Evolutionary conservation across 2,329 filamentous ascomycete species (phyloP).

Genomic region (Purpureocillium takamizusanense): DNA sequence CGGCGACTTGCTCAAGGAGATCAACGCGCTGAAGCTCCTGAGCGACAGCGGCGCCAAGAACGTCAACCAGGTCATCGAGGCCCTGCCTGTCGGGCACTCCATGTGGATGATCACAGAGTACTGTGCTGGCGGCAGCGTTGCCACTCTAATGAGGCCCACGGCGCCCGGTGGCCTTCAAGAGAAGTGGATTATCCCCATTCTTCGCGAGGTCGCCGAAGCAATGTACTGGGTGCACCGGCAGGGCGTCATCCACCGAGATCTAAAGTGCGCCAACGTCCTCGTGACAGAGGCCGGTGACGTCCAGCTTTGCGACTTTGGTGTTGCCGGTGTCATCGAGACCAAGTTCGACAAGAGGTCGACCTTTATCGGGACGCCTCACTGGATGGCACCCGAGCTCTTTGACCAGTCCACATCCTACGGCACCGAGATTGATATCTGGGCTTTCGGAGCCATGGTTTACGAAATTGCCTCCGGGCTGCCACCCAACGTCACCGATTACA

Average conservation of each 20-base stretch:
- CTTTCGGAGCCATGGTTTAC: slow-evolving; percentile 71
- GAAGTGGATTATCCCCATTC: slow-evolving; percentile 60
- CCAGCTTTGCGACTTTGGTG: slow-evolving; percentile 78
- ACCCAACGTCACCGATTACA: slow-evolving; percentile 53
- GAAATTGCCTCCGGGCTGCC: slow-evolving; percentile 74
- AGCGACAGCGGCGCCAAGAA: slow-evolving; percentile 68
- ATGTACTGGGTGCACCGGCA: slow-evolving; percentile 59
- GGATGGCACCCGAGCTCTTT: slow-evolving; percentile 78
- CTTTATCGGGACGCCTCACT: slow-evolving; percentile 74
- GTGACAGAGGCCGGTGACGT: slow-evolving; percentile 69
- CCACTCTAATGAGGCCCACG: slow-evolving; percentile 61
- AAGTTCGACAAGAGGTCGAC: slow-evolving; percentile 71
- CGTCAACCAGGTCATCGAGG: slow-evolving; percentile 74
- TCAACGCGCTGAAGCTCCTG: slow-evolving; percentile 61
- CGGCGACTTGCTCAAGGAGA: slow-evolving; percentile 60
- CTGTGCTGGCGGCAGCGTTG: slow-evolving; percentile 76
- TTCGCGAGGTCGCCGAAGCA: slow-evolving; percentile 57
- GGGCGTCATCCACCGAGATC: slow-evolving; percentile 62
- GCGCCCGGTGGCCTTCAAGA: slow-evolving; percentile 56
- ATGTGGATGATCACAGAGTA: slow-evolving; percentile 89
- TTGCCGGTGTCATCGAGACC: slow-evolving; percentile 68
- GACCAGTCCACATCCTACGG: slow-evolving; percentile 56
- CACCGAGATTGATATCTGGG: slow-evolving; percentile 74
- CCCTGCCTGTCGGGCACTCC: slow-evolving; percentile 65
- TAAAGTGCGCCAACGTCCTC: slow-evolving; percentile 72